Percentiles rank a stretch among this genome's conserved stretches.
These are phyloP conservation scores for Aureobasidium leucospermi DNA, from an alignment of 2,329 filamentous ascomycete genomes.

Conservation along the genomic window DNA sequence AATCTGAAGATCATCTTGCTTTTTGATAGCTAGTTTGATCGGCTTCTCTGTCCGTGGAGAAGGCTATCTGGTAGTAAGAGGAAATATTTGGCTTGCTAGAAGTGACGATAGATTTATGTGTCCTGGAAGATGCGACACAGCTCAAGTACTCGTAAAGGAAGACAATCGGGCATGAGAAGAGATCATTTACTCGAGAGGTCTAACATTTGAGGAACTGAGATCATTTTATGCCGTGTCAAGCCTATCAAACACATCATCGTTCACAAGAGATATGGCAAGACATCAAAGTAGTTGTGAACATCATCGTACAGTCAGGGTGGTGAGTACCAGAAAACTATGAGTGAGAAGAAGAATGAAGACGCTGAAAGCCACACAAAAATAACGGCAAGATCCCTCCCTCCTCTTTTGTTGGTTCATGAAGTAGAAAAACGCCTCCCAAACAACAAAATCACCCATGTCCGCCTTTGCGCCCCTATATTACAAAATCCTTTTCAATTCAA, in stretches of 20 bases:
- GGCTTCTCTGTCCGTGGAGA: no score
- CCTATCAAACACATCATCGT: neutral
- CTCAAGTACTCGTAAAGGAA: no score
- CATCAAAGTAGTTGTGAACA: neutral
- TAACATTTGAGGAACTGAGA: no score
- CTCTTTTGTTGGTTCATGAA: neutral
- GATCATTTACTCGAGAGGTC: no score
- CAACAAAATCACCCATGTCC: neutral
- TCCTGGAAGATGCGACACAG: no score
- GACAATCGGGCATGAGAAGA: no score
- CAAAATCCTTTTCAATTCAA: neutral
- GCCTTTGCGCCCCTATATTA: neutral
- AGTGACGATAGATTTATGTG: no score
- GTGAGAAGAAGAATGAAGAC: conserved; percentile 6
- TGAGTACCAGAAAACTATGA: neutral
- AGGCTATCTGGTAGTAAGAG: no score
- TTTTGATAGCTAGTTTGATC: no score
- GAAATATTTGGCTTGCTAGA: no score
- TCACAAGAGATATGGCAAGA: neutral
- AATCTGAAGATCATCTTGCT: no score
- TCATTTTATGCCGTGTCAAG: no score
- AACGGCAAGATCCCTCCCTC: neutral
- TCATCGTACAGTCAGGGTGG: conserved; percentile 1
- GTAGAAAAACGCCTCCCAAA: neutral
- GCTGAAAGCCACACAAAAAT: conserved; percentile 7